These are phyloP conservation scores for Serendipita sp. DNA, from an alignment of 768 basidiomycete genomes.

Conservation along the genomic window DNA sequence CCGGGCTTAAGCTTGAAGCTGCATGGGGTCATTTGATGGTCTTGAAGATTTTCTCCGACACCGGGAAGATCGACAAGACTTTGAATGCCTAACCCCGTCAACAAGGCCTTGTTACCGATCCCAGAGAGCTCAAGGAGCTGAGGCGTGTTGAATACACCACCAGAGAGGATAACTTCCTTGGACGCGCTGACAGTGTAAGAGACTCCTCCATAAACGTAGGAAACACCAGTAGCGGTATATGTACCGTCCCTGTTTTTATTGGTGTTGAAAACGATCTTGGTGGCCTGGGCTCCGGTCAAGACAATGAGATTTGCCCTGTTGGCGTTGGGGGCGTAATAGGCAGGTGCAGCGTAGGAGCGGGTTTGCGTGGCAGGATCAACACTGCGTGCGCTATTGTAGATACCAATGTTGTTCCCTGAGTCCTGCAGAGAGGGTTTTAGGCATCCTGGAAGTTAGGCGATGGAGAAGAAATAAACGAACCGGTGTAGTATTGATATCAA, in stretches of 20 bases:
- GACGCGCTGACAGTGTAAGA: constrained; percentile 22
- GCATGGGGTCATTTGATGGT: constrained; percentile 10
- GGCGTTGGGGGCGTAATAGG: constrained; percentile 12
- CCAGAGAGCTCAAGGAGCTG: constrained; percentile 25
- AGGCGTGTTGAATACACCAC: constrained; percentile 15
- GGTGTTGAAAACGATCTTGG: constrained; percentile 22
- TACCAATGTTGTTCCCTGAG: constrained; percentile 8
- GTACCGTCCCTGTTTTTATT: constrained; percentile 14
- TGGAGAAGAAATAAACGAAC: background rate
- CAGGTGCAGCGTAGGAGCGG: constrained; percentile 4
- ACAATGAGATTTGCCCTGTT: constrained; percentile 25
- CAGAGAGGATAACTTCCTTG: constrained; percentile 27
- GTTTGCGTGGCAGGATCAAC: background rate
- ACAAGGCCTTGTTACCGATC: constrained; percentile 23
- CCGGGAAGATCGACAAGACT: constrained; percentile 26
- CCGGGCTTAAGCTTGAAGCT: background rate
- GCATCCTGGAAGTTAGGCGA: background rate
- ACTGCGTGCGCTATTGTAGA: constrained; percentile 8
- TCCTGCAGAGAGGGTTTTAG: background rate
- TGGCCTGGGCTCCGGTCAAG: constrained; percentile 26
- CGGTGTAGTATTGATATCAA: background rate
- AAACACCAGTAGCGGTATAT: constrained; percentile 23
- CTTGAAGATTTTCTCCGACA: constrained; percentile 28
- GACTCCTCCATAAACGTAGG: constrained; percentile 18
- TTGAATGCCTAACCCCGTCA: constrained; percentile 19